Conservation (phyloP, 1,284 basidiomycete species). For the Xerocomus amazonicus region DNA sequence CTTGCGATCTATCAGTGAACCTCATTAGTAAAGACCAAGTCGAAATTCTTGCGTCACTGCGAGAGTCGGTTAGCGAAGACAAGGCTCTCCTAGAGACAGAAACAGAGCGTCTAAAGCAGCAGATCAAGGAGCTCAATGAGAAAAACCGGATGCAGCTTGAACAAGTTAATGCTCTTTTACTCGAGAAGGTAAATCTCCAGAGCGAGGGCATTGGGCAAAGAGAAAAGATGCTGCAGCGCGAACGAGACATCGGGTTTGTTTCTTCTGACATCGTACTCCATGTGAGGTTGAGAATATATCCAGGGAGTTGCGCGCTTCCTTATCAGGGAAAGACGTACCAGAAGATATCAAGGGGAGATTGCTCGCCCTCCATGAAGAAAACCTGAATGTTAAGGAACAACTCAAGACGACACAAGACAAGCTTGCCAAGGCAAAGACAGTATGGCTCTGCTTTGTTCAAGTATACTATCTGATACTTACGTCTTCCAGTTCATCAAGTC, state of each 20-base stretch:
- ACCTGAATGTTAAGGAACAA: slow-evolving; percentile 66
- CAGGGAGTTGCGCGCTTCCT: slow-evolving; percentile 70
- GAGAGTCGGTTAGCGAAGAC: slow-evolving; percentile 87
- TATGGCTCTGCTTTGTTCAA: slow-evolving; percentile 32
- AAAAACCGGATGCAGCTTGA: slow-evolving; percentile 91
- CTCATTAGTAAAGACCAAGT: slow-evolving; percentile 84
- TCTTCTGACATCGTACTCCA: background rate
- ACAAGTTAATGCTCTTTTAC: slow-evolving; percentile 80
- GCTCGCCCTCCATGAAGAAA: slow-evolving; percentile 76
- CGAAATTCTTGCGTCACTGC: slow-evolving; percentile 76
- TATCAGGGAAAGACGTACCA: slow-evolving; percentile 73
- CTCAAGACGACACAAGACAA: slow-evolving; percentile 74
- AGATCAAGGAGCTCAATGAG: slow-evolving; percentile 72
- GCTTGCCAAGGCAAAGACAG: slow-evolving; percentile 75
- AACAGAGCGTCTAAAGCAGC: slow-evolving; percentile 58
- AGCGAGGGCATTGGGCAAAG: slow-evolving; percentile 82
- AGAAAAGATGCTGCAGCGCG: slow-evolving; percentile 78
- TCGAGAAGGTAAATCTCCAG: slow-evolving; percentile 91
- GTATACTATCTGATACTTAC: slow-evolving; percentile 3
- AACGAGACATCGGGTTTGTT: slow-evolving; percentile 72
- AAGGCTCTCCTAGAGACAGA: slow-evolving; percentile 73
- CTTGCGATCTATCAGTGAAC: slow-evolving; percentile 49
- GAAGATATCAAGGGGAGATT: slow-evolving; percentile 78
- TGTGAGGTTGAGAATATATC: background rate
- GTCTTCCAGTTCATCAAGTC: slow-evolving; percentile 78